phyloP scores from a whole-genome alignment of 2,329 filamentous ascomycete species.

The Sporothrix inflata region DNA sequence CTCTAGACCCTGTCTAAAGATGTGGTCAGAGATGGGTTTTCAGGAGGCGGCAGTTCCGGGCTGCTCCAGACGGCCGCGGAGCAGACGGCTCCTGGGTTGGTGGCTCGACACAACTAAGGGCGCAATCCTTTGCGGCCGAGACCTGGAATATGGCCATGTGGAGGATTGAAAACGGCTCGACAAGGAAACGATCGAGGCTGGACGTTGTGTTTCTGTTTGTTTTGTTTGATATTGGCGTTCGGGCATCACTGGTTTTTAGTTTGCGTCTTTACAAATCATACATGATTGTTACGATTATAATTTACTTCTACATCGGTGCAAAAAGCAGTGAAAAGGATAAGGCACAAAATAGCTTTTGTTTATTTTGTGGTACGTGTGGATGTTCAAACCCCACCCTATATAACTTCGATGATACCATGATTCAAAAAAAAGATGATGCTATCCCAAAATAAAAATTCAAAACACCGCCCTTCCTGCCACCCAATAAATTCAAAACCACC shows the following conservation, averaged over 20 bases:
- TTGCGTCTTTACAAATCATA: conserved; percentile 11
- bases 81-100: too few species aligned
- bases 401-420: background rate
- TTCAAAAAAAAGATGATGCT: background rate
- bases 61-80: too few species aligned
- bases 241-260: background rate
- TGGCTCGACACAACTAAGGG: background rate
- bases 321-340: background rate
- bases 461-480: conserved; percentile 8
- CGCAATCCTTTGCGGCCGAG: background rate
- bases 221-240: conserved; percentile 3
- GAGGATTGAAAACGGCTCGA: background rate
- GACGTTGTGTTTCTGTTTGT: background rate
- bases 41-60: background rate
- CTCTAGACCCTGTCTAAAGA: too few species aligned
- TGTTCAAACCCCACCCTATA: background rate
- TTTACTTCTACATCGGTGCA: background rate
- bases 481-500: background rate
- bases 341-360: background rate
- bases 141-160: background rate
- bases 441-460: background rate
- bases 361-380: background rate
- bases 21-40: too few species aligned
- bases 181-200: background rate
- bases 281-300: background rate